A percentile compares a stretch with the other conserved stretches of the same genome.
Conservation (phyloP, 345 rosid genomes). For the Nasturtium officinale region DNA sequence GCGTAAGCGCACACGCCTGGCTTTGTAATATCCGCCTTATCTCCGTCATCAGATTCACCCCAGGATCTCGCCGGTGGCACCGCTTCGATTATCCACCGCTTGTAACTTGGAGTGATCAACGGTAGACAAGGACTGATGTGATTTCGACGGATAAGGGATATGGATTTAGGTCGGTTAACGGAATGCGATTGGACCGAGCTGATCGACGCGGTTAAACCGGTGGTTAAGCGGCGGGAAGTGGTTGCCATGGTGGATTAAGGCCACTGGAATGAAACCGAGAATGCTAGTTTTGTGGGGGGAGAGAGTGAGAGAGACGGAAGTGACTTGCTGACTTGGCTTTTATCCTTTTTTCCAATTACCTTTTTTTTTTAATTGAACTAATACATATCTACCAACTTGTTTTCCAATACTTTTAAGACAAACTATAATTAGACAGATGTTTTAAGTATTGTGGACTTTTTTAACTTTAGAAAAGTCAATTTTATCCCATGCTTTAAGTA, state of each 20-base stretch:
- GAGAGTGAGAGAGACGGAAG: constrained; percentile 22
- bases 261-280: neutral
- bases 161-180: constrained; percentile 21
- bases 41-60: constrained; percentile 45
- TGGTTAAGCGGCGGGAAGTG: constrained; percentile 51
- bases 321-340: constrained; percentile 18
- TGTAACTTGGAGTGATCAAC: constrained; percentile 31
- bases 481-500: neutral
- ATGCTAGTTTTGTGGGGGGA: neutral
- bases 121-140: constrained; percentile 35
- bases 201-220: constrained; percentile 35
- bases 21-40: constrained; percentile 18
- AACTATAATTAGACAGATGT: no score
- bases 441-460: neutral
- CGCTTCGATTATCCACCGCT: constrained; percentile 36
- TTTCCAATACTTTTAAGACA: neutral
- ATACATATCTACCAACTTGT: constrained; percentile 11
- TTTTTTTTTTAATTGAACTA: no score
- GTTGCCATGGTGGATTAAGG: constrained; percentile 49
- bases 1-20: constrained; percentile 53
- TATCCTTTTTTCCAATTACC: neutral
- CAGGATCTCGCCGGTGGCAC: constrained; percentile 36
- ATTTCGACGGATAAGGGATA: constrained; percentile 37
- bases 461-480: neutral
- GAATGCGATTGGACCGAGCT: constrained; percentile 35